These are phyloP conservation scores for Pythium dissimile DNA, from an alignment of 352 stramenopile genomes.

Conservation along the genomic window DNA sequence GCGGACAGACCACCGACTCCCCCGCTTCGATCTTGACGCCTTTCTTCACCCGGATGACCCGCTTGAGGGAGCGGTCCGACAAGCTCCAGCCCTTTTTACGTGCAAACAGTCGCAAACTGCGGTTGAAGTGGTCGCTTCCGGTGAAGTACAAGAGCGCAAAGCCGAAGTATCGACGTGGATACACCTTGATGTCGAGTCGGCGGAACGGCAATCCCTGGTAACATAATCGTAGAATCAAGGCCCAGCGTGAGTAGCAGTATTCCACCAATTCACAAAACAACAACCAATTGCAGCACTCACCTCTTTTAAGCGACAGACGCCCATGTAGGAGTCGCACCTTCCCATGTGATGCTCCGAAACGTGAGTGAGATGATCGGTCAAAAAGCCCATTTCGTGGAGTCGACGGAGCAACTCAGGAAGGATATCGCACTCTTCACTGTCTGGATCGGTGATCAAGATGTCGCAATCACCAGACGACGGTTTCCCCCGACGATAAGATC, in stretches of 20 bases:
- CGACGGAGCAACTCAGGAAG: constrained; percentile 60
- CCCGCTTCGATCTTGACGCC: constrained; percentile 56
- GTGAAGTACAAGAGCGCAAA: constrained; percentile 91
- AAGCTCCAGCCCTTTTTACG: constrained; percentile 78
- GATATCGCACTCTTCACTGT: constrained; percentile 63
- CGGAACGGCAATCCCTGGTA: constrained; percentile 46
- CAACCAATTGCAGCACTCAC: constrained; percentile 13
- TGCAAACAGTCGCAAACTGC: constrained; percentile 77
- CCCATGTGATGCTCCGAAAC: constrained; percentile 47
- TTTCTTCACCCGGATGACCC: constrained; percentile 44
- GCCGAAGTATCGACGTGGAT: constrained; percentile 70
- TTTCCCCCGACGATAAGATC: constrained; percentile 79
- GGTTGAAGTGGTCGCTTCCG: constrained; percentile 90
- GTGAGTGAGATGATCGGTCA: constrained; percentile 75
- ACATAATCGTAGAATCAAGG: too few species aligned
- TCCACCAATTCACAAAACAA: neutral
- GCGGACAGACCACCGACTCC: constrained; percentile 71
- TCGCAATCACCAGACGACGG: constrained; percentile 70
- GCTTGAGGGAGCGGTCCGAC: constrained; percentile 66
- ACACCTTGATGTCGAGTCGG: constrained; percentile 86
- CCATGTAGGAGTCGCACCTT: constrained; percentile 84
- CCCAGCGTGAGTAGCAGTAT: too few species aligned
- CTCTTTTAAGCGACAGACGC: constrained; percentile 63
- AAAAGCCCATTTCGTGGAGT: constrained; percentile 58
- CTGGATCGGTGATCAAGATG: constrained; percentile 72